phyloP scores from a whole-genome alignment of 106 monocot species.

The Agapanthus africanus region DNA sequence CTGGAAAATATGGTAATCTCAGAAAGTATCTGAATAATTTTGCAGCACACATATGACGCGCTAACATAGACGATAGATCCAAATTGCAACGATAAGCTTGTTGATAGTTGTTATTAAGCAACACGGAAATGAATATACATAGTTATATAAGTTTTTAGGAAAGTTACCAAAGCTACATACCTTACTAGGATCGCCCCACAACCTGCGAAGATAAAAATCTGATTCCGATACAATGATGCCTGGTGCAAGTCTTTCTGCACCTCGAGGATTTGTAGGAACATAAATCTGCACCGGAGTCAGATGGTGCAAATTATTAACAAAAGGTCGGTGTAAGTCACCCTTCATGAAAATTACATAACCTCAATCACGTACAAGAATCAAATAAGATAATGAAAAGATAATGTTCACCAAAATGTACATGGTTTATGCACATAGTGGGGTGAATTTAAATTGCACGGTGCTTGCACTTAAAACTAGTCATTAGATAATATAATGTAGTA shows the following conservation, averaged over 20 bases:
- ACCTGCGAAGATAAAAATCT: conserved; percentile 42
- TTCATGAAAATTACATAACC: background rate
- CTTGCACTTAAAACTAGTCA: too few relatives aligned
- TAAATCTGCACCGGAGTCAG: conserved; percentile 35
- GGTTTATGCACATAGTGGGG: background rate
- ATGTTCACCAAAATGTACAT: background rate
- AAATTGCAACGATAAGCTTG: background rate
- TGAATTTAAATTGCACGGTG: background rate
- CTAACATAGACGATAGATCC: too few relatives aligned
- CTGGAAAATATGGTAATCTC: too few relatives aligned
- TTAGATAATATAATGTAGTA: too few relatives aligned
- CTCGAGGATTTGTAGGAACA: conserved; percentile 48
- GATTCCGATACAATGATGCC: conserved; percentile 43
- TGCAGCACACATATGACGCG: too few relatives aligned
- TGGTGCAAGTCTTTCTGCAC: conserved; percentile 45
- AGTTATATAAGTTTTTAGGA: too few relatives aligned
- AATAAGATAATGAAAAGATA: background rate
- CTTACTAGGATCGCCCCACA: conserved; percentile 56
- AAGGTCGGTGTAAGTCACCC: background rate
- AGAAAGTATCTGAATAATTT: too few relatives aligned
- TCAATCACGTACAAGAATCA: background rate
- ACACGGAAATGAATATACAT: too few relatives aligned
- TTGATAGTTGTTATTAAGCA: background rate
- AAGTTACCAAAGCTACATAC: conserved; percentile 10
- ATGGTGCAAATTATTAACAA: too few relatives aligned